Base-by-base conservation (phyloP, 768 basidiomycete genomes). In the Cantharellus cinnabarinus region DNA sequence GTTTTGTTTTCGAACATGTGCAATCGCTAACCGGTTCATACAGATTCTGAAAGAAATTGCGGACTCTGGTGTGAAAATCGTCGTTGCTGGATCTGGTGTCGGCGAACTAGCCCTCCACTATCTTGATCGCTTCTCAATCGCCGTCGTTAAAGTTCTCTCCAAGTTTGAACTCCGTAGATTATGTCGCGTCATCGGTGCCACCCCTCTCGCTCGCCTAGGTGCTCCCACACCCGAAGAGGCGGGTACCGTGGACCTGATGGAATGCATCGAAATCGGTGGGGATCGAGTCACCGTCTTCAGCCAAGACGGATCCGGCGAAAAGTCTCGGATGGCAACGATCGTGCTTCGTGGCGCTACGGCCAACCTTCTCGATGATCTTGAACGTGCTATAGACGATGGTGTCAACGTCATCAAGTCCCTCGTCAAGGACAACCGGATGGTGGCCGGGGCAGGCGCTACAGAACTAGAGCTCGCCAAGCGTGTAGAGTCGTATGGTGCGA, bases 91-190 rank as follows among this genome's bases (percentile, higher is more conserved):
- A 20, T 85, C 90, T 4, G 80, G 80, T 48, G 78, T 99, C 63
- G 94, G 93, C 64, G 95, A 99, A 67, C 87, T 99, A 59, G 90
- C 93, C 1, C 75, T 95, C 61, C 95, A 99, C 72, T 99, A 91
- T 75, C 83, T 99, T 67, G 87, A 97, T 75, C 79, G 93, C 58
- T 77, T 86, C 74, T 76, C 81, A 73, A 89, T 99, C 70, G 89
- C 89, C 66, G 90, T 98, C 64, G 79, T 99, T 71, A 97, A 95
- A 70, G 89, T 98, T 38, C 79, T 94, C 60, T 95, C 90, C 68
- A 99, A 99, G 71, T 99, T 99, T 70, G 94, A 99, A 63, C 80
- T 99, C 10, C 85, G 94, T 56, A 76, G 95, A 1, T 73, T 97
- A 10, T 94, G 89, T 71, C 85, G 93, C 55, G 95, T 99, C 64